Percentiles rank a stretch among this genome's conserved stretches.
Evolutionary conservation across 2,329 filamentous ascomycete genomes (phyloP).

Genomic region (Gliomastix tumulicola): DNA sequence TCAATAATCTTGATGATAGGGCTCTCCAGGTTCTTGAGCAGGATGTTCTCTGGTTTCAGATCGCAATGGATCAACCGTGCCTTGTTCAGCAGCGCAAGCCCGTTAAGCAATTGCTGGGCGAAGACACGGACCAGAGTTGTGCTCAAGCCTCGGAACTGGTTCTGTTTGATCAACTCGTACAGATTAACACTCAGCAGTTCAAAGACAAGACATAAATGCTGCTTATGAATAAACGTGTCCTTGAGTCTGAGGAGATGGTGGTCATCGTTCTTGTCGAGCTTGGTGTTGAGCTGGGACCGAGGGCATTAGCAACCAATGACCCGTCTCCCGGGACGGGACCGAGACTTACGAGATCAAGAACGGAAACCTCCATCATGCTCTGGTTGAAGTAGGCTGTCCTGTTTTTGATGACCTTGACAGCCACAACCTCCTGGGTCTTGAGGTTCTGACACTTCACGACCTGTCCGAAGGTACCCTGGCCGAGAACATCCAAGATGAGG

Average conservation of each 20-base stretch:
- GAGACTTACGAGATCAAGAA: slow-evolving; percentile 74
- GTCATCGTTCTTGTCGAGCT: slow-evolving; percentile 98
- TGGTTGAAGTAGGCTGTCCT: slow-evolving; percentile 99
- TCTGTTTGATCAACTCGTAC: slow-evolving; percentile 98
- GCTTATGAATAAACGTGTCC: slow-evolving; percentile 95
- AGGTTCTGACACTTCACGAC: slow-evolving; percentile 98
- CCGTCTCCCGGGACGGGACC: too few species aligned
- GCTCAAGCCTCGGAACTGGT: slow-evolving; percentile 94
- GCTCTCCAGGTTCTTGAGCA: slow-evolving; percentile 96
- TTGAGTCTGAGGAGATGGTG: slow-evolving; percentile 92
- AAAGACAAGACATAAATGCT: slow-evolving; percentile 94
- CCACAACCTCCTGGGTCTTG: slow-evolving; percentile 96
- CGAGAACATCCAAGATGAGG: slow-evolving; percentile 91
- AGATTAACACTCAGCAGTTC: slow-evolving; percentile 95
- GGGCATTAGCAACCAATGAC: too few species aligned
- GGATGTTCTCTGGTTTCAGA: slow-evolving; percentile 94
- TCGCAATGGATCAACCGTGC: slow-evolving; percentile 96
- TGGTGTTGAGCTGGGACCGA: slow-evolving; percentile 69
- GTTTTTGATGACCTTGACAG: slow-evolving; percentile 99
- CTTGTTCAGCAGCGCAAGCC: slow-evolving; percentile 87
- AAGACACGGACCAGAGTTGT: slow-evolving; percentile 96
- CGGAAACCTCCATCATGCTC: slow-evolving; percentile 99
- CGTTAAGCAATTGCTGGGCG: slow-evolving; percentile 92
- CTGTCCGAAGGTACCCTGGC: slow-evolving; percentile 96
- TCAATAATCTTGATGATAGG: slow-evolving; percentile 99